phyloP scores from a whole-genome alignment of 768 basidiomycete genomes.

The Tylopilus balloui region DNA sequence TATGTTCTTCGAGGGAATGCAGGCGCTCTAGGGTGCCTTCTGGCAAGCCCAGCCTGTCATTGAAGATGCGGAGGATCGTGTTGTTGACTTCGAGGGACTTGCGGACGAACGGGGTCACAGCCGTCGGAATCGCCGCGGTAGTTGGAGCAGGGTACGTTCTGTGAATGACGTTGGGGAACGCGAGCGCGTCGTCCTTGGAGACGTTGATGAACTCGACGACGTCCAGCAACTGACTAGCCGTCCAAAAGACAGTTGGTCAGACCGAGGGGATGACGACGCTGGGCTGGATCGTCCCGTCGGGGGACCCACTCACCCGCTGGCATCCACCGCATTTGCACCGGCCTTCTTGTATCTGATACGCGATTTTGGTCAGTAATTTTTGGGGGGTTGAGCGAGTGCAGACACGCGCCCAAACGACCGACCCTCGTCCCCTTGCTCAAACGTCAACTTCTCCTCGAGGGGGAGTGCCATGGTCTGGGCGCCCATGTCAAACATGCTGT shows the following conservation, averaged over 20 bases:
- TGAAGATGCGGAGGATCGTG: conserved; percentile 51
- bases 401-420: conserved; percentile 36
- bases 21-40: conserved; percentile 40
- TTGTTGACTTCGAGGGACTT: conserved; percentile 55
- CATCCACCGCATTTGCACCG: conserved; percentile 60
- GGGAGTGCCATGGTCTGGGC: conserved; percentile 38
- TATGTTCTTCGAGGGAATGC: conserved; percentile 44
- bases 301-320: conserved; percentile 44
- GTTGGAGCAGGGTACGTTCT: conserved; percentile 56
- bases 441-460: conserved; percentile 40
- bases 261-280: no score
- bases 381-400: background rate
- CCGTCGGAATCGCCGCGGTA: conserved; percentile 44
- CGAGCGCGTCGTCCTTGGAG: conserved; percentile 63
- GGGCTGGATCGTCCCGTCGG: no score
- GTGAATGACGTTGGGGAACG: conserved; percentile 49
- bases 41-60: conserved; percentile 51
- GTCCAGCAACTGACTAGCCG: conserved; percentile 37
- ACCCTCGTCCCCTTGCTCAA: conserved; percentile 40
- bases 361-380: background rate
- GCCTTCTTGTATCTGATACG: conserved; percentile 52
- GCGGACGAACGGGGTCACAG: conserved; percentile 51
- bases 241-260: background rate
- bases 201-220: conserved; percentile 62
- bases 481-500: conserved; percentile 41